Evolutionary conservation across 2,329 filamentous ascomycete genomes (phyloP).

Genomic region (Epichloe festucae): DNA sequence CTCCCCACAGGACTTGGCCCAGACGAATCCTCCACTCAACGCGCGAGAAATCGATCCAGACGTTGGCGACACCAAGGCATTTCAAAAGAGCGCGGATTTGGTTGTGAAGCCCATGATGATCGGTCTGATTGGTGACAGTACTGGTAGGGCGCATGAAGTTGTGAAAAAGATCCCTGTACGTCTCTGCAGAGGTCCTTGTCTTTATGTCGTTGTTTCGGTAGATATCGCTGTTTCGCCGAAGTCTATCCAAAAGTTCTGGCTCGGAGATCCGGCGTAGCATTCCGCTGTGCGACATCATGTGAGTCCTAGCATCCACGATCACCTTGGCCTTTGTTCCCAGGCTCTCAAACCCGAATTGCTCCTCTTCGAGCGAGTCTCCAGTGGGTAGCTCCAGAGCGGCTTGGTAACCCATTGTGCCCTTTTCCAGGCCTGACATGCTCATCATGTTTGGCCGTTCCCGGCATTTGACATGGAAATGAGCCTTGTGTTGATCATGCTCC

Average conservation of each 20-base stretch:
- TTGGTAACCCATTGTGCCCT: slow-evolving; percentile 56
- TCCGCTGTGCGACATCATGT: slow-evolving; percentile 39
- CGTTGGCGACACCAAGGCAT: slow-evolving; percentile 49
- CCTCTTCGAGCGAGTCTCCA: slow-evolving; percentile 50
- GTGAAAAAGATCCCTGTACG: slow-evolving; percentile 50
- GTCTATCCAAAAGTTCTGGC: slow-evolving; percentile 42
- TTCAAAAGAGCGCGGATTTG: slow-evolving; percentile 58
- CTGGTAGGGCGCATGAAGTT: slow-evolving; percentile 45
- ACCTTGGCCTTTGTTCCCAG: slow-evolving; percentile 40
- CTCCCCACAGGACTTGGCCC: slow-evolving; percentile 58
- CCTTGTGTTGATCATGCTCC: slow-evolving; percentile 31
- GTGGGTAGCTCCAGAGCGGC: slow-evolving; percentile 54
- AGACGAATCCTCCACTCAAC: slow-evolving; percentile 64
- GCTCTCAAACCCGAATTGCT: slow-evolving; percentile 46
- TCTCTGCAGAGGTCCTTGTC: slow-evolving; percentile 38
- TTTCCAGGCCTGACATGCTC: slow-evolving; percentile 58
- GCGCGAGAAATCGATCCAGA: slow-evolving; percentile 63
- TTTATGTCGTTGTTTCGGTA: slow-evolving; percentile 41
- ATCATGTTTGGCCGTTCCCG: slow-evolving; percentile 58
- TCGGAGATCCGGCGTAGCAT: slow-evolving; percentile 45
- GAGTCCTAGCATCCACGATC: slow-evolving; percentile 45
- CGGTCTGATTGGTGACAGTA: slow-evolving; percentile 40
- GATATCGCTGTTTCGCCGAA: slow-evolving; percentile 41
- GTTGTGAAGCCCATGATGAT: slow-evolving; percentile 51
- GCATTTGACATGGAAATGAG: slow-evolving; percentile 46